Evolutionary conservation across 2,329 filamentous ascomycete species (phyloP).

Genomic region (Thelonectria blattea): DNA sequence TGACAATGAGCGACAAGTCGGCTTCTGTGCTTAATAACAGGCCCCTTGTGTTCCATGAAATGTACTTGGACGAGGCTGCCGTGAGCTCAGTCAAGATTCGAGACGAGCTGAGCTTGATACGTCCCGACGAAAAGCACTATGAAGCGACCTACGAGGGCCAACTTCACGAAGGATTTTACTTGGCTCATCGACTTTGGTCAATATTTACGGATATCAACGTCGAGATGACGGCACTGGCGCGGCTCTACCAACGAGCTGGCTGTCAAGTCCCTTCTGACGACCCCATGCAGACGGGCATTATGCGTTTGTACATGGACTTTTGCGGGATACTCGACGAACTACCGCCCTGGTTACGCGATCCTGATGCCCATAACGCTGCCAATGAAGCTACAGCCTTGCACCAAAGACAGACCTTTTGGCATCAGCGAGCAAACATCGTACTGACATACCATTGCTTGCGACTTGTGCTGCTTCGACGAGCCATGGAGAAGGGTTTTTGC

Average conservation of each 20-base stretch:
- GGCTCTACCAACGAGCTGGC: not conserved
- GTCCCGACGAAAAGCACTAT: not conserved
- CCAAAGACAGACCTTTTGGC: constrained; percentile 18
- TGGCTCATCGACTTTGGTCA: constrained; percentile 13
- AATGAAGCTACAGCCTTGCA: constrained; percentile 5
- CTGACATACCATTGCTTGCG: constrained; percentile 23
- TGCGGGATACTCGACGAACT: constrained; percentile 16
- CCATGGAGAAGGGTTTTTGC: constrained; percentile 10
- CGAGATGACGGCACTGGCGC: constrained; percentile 11
- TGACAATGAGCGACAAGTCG: constrained; percentile 17
- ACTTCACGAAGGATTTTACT: constrained; percentile 14
- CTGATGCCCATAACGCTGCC: not conserved
- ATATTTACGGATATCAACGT: constrained; percentile 11
- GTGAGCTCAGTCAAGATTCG: not conserved
- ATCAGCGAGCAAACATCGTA: constrained; percentile 17
- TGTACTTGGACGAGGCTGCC: constrained; percentile 5
- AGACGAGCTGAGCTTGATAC: not conserved
- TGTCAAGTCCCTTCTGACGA: not conserved
- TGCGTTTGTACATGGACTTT: constrained; percentile 21
- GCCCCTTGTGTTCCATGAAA: constrained; percentile 15
- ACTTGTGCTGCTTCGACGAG: constrained; percentile 5
- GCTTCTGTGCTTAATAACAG: constrained; percentile 19
- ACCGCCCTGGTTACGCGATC: constrained; percentile 16
- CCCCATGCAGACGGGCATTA: constrained; percentile 8
- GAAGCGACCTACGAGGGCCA: constrained; percentile 10